phyloP scores from a whole-genome alignment of 2,329 filamentous ascomycete species.

The Bipolaris cookei region DNA sequence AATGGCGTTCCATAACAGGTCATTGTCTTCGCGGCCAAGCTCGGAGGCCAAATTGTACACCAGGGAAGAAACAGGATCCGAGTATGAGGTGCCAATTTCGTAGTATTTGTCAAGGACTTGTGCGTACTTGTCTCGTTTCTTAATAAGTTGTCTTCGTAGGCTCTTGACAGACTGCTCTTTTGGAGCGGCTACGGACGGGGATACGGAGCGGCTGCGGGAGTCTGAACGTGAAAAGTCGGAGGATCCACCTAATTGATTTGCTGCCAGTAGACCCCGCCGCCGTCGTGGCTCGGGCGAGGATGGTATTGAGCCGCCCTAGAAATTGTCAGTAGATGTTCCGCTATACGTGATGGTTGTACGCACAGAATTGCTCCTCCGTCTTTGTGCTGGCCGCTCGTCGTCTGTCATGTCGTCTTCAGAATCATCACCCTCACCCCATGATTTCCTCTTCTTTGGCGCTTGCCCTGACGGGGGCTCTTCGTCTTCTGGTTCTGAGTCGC shows the following conservation, averaged over 20 bases:
- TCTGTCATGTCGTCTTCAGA: conserved; percentile 68
- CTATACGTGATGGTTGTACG: conserved; percentile 31
- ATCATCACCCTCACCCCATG: conserved; percentile 65
- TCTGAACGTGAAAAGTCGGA: conserved; percentile 51
- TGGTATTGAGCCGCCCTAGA: conserved; percentile 64
- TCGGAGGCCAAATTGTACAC: conserved; percentile 95
- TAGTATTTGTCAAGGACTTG: conserved; percentile 81
- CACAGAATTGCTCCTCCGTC: conserved; percentile 88
- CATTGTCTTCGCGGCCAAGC: conserved; percentile 94
- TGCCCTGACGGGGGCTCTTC: conserved; percentile 48
- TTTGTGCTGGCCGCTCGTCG: conserved; percentile 76
- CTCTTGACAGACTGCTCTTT: conserved; percentile 72
- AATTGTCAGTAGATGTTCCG: conserved; percentile 8
- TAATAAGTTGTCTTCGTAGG: conserved; percentile 74
- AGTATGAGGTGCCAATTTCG: conserved; percentile 84
- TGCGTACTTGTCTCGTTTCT: conserved; percentile 79
- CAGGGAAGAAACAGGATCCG: conserved; percentile 92
- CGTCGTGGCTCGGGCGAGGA: conserved; percentile 70
- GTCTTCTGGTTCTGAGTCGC: conserved; percentile 56
- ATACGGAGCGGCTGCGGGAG: conserved; percentile 47
- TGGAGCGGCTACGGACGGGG: conserved; percentile 46
- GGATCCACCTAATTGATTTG: conserved; percentile 41
- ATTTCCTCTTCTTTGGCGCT: conserved; percentile 49
- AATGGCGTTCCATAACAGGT: conserved; percentile 92
- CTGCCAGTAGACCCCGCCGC: conserved; percentile 61